Percentiles rank a stretch among this genome's conserved stretches.
These are phyloP conservation scores for Teunomyces panamensis DNA, from an alignment of 805 yeast genomes.

Conservation along the genomic window DNA sequence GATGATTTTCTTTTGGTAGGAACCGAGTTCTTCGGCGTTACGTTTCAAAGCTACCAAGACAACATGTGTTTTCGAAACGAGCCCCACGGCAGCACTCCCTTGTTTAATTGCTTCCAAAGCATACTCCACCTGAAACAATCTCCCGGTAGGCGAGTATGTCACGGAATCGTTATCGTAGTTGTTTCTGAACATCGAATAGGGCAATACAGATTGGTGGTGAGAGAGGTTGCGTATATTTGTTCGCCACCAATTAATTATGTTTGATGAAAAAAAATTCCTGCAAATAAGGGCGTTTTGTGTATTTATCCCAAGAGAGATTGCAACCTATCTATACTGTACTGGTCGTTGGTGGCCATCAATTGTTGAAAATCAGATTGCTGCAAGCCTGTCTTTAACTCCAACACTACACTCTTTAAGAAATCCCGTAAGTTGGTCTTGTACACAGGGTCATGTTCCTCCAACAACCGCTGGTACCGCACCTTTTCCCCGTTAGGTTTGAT, in stretches of 20 bases:
- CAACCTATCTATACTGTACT: conserved; percentile 32
- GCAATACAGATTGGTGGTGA: background rate
- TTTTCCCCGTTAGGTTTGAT: conserved; percentile 44
- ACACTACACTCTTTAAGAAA: conserved; percentile 34
- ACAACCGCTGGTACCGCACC: conserved; percentile 29
- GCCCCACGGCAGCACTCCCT: conserved; percentile 96
- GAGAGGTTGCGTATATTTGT: background rate
- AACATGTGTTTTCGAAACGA: conserved; percentile 80
- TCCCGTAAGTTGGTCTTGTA: conserved; percentile 46
- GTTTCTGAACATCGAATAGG: conserved; percentile 73
- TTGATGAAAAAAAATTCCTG: conserved; percentile 2
- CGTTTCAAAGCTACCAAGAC: conserved; percentile 92
- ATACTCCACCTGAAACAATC: conserved; percentile 84
- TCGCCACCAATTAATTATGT: conserved; percentile 1
- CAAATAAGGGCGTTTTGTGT: background rate
- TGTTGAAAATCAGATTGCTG: conserved; percentile 28
- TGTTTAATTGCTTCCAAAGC: conserved; percentile 96
- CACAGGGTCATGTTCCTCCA: conserved; percentile 33
- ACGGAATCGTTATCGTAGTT: conserved; percentile 98
- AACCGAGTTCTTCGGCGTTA: conserved; percentile 95
- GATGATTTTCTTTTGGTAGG: conserved; percentile 91
- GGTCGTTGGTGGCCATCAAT: conserved; percentile 34
- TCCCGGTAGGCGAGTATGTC: conserved; percentile 93
- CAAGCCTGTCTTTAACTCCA: conserved; percentile 22
- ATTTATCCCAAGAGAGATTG: conserved; percentile 8